phyloP scores from a whole-genome alignment of 192 early-diverging fungal species.

The Backusella tarrabulga region DNA sequence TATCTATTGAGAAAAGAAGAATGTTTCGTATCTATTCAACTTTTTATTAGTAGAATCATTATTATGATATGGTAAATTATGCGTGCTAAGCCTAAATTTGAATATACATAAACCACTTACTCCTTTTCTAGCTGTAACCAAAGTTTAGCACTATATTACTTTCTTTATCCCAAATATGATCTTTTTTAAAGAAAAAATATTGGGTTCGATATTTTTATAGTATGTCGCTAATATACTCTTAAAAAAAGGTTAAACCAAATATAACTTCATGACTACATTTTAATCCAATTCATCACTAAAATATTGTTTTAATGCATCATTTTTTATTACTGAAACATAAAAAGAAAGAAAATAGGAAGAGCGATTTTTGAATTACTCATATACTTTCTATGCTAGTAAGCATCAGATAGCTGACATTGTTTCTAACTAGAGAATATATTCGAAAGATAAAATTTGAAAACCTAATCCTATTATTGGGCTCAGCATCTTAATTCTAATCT shows the following conservation, averaged over 20 bases:
- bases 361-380: not conserved
- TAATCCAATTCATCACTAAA: too few relatives aligned
- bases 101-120: not conserved
- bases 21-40: not conserved
- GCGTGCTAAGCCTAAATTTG: not conserved
- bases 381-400: not conserved
- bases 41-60: not conserved
- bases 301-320: not conserved
- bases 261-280: not conserved
- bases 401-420: not conserved
- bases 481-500: not conserved
- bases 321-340: constrained; percentile 2
- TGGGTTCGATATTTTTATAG: not conserved
- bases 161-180: not conserved
- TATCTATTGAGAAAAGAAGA: not conserved
- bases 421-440: not conserved
- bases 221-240: not conserved
- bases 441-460: not conserved
- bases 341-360: not conserved
- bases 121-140: not conserved
- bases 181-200: not conserved
- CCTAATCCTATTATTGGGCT: not conserved
- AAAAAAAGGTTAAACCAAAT: not conserved
- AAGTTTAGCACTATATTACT: not conserved
- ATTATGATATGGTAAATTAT: not conserved